Base-by-base conservation (phyloP, 2,329 filamentous ascomycete genomes). In the Esteya vermicola region DNA sequence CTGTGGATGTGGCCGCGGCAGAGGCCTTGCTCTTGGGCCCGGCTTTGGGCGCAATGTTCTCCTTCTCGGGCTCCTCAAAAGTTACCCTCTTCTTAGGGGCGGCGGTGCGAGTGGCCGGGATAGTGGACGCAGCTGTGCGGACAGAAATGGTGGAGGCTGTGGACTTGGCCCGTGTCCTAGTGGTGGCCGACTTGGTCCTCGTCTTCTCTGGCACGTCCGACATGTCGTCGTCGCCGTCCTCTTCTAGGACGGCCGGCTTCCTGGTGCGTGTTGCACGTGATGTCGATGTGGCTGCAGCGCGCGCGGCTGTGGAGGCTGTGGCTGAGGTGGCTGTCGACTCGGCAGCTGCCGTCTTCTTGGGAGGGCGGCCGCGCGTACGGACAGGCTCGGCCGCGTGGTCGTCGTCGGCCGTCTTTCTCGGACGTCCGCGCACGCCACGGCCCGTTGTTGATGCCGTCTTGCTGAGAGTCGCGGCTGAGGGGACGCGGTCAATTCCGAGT, bases 11-110 rank as follows among this genome's bases (percentile, higher is more conserved):
- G 4, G 49, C 46, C 33, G 57, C 46, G 12, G 45, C 36, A n/a
- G 48, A 38, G 5, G 48, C 51, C 51, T 65, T 65, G 22, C 51
- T 46, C 41, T 57, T 61, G 19, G 47, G 43, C 4, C 54, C 40
- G 3, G 54, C 48, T 13, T 47, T 18, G 13, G 70, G 71, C 18
- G 62, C 53, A 28, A 74, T 56, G 47, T 79, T 79, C 52, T 80
- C 75, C 57, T 80, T 79, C 52, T 77, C 74, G 4, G 71, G 70
- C 48, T 74, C 72, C 51, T 77, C 65, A 53, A 79, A 79, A 43
- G 70, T 75, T 50, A 79, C 75, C 3, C 63, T 66, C 60, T 78
- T 80, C 60, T 72, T 77, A 26, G 39, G 22, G 1, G 62, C 55
- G 6, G 62, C 58, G 16, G 68, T 55, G 54, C n/a, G n/a, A n/a